Evolutionary conservation across 2,329 filamentous ascomycete genomes (phyloP), one percentile per base, ranked within the genome.

Genomic region (Microsporum canis): DNA sequence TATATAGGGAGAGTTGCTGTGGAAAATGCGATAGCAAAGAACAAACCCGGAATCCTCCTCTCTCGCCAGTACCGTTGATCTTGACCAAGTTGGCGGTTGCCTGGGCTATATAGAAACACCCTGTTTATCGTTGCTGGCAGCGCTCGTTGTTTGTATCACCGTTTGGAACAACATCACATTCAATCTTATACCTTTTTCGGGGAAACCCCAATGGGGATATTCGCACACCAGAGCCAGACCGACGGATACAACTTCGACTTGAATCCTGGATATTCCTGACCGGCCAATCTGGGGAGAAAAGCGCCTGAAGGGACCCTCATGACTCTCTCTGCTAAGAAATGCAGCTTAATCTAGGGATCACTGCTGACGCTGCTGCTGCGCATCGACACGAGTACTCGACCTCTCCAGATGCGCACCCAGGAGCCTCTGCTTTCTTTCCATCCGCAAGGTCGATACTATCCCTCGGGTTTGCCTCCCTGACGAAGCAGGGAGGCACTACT

Each of bases 321-420:
- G 14, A 33, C 14, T 36, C 6, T 55, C 49, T 3, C 14, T 14
- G 31, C 36, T 7, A 34, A 55, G 60, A 38, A 12, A 63, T 63
- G 62, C 43, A 59, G 34, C 59, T 63, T 57, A 63, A 74, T 65
- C 69, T 77, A 64, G 75, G 74, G 60, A 66, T 76, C 65, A 73
- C 75, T 66, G 75, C 75, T 65, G 72, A 77, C 67, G 74, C 73
- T 63, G 75, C 75, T 66, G 75, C 75, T 63, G 73, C 73, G 36
- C 75, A 76, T 66, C 64, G 69, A 56, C 69, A 70, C 69, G 74
- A 76, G 59, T 65, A 68, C 60, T 68, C 65, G 36, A 34, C 56
- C 61, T 66, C 36, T 62, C 34, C 56, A 29, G 56, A 58, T 27
- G 38, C 38, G n/a, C 39, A 33, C 8, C 23, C 10, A 23, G 39